phyloP scores from a whole-genome alignment of 1,284 basidiomycete genomes.

The Kwoniella shivajii region DNA sequence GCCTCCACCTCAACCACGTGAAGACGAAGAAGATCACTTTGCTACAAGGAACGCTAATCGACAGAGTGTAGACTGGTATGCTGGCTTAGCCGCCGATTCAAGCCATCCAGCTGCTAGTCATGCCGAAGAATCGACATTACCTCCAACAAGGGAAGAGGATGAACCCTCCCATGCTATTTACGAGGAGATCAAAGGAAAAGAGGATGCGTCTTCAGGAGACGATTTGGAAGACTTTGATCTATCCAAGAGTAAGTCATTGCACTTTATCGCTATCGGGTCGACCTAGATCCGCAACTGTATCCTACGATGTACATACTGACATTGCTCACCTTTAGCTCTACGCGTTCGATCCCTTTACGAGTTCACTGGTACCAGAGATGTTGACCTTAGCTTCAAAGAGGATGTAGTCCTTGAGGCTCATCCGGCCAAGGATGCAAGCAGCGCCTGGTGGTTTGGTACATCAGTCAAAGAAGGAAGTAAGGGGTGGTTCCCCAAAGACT shows the following conservation, averaged over 20 bases:
- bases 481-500: conserved; percentile 90
- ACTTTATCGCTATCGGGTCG: conserved; percentile 1
- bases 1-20: conserved; percentile 5
- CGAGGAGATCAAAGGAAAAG: conserved; percentile 2
- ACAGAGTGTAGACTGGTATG: conserved; percentile 90
- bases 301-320: background rate
- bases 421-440: conserved; percentile 72
- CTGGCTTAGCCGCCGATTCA: conserved; percentile 77
- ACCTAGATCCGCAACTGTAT: conserved; percentile 3
- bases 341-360: conserved; percentile 77
- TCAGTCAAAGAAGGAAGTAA: conserved; percentile 66
- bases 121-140: conserved; percentile 27
- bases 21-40: conserved; percentile 39
- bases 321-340: conserved; percentile 56
- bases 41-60: conserved; percentile 59
- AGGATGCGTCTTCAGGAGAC: conserved; percentile 57
- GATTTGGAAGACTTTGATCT: conserved; percentile 81
- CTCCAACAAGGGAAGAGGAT: conserved; percentile 38
- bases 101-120: conserved; percentile 41
- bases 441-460: conserved; percentile 89
- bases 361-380: conserved; percentile 79
- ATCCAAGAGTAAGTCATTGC: conserved; percentile 54
- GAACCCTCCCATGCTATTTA: conserved; percentile 17
- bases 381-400: conserved; percentile 83
- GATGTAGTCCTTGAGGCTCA: conserved; percentile 78